Base-by-base conservation (phyloP, 306 rosid species). In the Crotalaria pallida region DNA sequence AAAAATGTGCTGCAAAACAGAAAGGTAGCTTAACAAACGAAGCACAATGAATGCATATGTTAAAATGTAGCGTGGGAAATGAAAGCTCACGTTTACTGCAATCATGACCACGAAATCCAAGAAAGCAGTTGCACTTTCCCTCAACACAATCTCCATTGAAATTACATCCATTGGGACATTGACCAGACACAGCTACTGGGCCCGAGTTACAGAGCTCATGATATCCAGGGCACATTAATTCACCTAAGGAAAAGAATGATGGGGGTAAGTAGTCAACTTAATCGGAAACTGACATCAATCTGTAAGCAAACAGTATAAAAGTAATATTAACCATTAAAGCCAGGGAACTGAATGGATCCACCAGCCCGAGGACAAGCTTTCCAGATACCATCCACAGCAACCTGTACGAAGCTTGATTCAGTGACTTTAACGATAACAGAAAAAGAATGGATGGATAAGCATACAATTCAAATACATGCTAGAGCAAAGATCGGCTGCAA, bases 371-470 rank as follows among this genome's bases (percentile, higher is more conserved):
- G 96, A 77, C 98, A 93, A 36, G 51, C 80, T 82, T 78, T 90
- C 98, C 96, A 90, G 82, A 71, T 75, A 23, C 96, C 96, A 90
- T 93, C 98, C 68, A 93, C 96, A 23, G 96, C 96, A 80, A 88
- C 88, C 98, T 90, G 80, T 31, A 79, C 7, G 10, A 66, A 64
- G 48, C 71, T 50, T 58, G 44, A 22, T 16, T 65, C 43, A 75
- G 71, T 44, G 26, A 50, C 64, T 71, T 50, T 15, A 48, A 57
- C 29, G 50, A 71, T 48, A 71, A 60, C 41, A 22, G 23, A 19
- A 63, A 72, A 80, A 45, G 22, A 13, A 27, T 24, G 63, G 36
- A 56, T 29, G 62, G 24, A 8, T 43, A 36, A 44, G 31, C 33
- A 67, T 65, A 22, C 11, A 68, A 58, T 55, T 68, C 50, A 67